phyloP scores from a whole-genome alignment of 2,329 filamentous ascomycete species.

The Fusarium domesticum region DNA sequence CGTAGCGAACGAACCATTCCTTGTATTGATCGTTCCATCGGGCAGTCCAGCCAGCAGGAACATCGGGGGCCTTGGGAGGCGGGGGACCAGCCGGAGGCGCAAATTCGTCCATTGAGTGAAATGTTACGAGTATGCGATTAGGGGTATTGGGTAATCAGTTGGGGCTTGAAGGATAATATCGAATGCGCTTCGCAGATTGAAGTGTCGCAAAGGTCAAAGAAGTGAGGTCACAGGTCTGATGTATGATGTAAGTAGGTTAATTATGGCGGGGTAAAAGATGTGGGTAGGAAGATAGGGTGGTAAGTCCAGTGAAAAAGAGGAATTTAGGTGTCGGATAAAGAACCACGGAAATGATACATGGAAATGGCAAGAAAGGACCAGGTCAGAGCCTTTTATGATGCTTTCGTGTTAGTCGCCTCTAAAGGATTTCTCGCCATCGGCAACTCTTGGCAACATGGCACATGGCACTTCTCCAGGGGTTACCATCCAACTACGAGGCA shows the following conservation, averaged over 20 bases:
- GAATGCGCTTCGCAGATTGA: background rate
- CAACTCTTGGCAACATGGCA: background rate
- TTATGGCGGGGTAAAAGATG: background rate
- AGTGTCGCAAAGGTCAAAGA: background rate
- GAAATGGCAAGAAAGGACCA: background rate
- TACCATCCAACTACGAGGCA: background rate
- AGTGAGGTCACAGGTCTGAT: background rate
- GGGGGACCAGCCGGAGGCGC: conserved; percentile 53
- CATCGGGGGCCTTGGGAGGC: conserved; percentile 62
- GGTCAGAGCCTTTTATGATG: background rate
- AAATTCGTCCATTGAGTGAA: conserved; percentile 50
- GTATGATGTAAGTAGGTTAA: background rate
- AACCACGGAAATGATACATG: background rate
- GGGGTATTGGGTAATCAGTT: too few relatives aligned
- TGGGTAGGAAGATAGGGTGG: background rate
- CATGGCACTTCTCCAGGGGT: background rate
- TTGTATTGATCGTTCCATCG: conserved; percentile 86
- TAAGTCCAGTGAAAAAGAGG: background rate
- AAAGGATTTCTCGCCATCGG: background rate
- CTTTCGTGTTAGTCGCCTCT: background rate
- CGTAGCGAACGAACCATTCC: conserved; percentile 61
- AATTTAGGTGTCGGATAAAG: background rate
- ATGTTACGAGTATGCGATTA: background rate
- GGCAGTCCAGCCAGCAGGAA: conserved; percentile 69
- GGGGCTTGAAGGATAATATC: too few relatives aligned